These are phyloP conservation scores for Chaetomium cochliodes DNA, from an alignment of 495 filamentous ascomycete genomes.

Conservation along the genomic window DNA sequence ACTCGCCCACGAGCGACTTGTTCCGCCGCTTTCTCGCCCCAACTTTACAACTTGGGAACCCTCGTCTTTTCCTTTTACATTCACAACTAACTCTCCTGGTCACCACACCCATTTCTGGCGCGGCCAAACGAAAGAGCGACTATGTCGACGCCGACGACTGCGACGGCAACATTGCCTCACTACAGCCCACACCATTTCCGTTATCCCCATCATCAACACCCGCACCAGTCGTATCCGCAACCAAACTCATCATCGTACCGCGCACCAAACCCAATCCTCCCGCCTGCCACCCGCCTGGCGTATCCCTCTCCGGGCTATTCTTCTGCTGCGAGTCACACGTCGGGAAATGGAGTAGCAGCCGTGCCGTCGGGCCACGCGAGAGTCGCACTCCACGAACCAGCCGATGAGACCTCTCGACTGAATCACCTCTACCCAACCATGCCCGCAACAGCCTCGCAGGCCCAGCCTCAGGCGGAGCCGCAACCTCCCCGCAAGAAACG, in stretches of 20 bases:
- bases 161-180: constrained; percentile 69
- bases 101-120: constrained; percentile 10
- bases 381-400: constrained; percentile 34
- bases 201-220: constrained; percentile 68
- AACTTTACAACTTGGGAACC: constrained; percentile 1
- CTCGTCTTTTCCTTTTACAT: constrained; percentile 14
- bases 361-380: constrained; percentile 35
- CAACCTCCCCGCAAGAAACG: constrained; percentile 50
- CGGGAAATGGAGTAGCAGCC: constrained; percentile 40
- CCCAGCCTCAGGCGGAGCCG: constrained; percentile 35
- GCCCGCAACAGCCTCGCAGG: constrained; percentile 37
- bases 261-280: constrained; percentile 49
- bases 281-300: constrained; percentile 51
- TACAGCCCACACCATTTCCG: constrained; percentile 62
- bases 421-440: constrained; percentile 38
- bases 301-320: constrained; percentile 41
- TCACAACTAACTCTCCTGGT: constrained; percentile 9
- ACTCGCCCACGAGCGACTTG: constrained; percentile 26
- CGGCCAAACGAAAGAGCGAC: constrained; percentile 26
- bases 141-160: constrained; percentile 87
- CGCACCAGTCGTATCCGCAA: constrained; percentile 36
- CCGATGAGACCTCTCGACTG: constrained; percentile 27
- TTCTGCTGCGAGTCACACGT: constrained; percentile 36
- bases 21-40: constrained; percentile 14
- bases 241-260: constrained; percentile 51